Evolutionary conservation across 257 asterid genomes (phyloP).

Genomic region (Scutellaria baicalensis): DNA sequence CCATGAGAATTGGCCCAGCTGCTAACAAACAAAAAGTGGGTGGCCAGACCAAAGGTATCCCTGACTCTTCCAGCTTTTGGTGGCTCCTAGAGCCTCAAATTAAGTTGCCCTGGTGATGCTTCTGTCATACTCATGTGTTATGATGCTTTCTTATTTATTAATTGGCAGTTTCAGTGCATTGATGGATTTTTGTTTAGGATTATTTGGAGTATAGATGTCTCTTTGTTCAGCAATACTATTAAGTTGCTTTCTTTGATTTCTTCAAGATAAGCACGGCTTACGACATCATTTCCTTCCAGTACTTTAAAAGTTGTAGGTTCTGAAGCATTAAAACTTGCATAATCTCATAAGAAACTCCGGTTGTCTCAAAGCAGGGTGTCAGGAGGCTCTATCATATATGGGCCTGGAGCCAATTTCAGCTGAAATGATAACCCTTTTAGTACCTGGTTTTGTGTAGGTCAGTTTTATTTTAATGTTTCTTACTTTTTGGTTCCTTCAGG

Average conservation of each 20-base stretch:
- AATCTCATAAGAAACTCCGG: slow-evolving; percentile 65
- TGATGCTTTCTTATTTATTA: slow-evolving; percentile 17
- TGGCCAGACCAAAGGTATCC: slow-evolving; percentile 63
- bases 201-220: slow-evolving; percentile 23
- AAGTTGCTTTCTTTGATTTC: slow-evolving; percentile 34
- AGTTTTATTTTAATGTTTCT: slow-evolving; percentile 63
- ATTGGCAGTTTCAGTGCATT: slow-evolving; percentile 32
- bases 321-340: slow-evolving; percentile 36
- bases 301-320: slow-evolving; percentile 26
- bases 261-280: slow-evolving; percentile 41
- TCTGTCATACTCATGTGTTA: slow-evolving; percentile 16
- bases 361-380: slow-evolving; percentile 97
- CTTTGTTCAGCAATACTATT: slow-evolving; percentile 36
- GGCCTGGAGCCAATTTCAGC: slow-evolving; percentile 89
- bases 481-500: slow-evolving; percentile 42
- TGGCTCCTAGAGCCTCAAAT: slow-evolving; percentile 9
- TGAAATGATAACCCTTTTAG: slow-evolving; percentile 80
- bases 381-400: slow-evolving; percentile 79
- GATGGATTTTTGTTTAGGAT: slow-evolving; percentile 29
- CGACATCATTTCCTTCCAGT: slow-evolving; percentile 44
- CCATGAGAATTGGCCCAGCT: slow-evolving; percentile 94
- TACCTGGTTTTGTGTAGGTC: slow-evolving; percentile 87
- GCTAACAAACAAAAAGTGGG: slow-evolving; percentile 71
- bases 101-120: not conserved
- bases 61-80: not conserved